Base-by-base conservation (phyloP, 257 asterid genomes). In the Nicotiana otophora region DNA sequence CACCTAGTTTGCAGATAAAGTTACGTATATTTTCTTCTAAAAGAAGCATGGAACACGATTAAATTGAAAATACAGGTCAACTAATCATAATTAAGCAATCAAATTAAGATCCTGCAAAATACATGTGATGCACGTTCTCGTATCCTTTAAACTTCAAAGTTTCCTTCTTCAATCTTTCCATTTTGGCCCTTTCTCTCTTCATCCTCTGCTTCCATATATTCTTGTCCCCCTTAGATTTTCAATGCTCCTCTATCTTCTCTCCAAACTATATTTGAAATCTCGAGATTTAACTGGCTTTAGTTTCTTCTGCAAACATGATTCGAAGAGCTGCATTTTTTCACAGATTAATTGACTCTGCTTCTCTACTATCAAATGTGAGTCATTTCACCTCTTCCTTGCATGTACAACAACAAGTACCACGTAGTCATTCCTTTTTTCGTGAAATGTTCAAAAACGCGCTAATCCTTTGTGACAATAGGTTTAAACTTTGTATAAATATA, bases 251-350 rank as follows among this genome's bases (percentile, higher is more conserved):
- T 39, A 39, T 51, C 57, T 14, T 53, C 17, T 53, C 4, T 53
- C 57, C 17, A 3, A 53, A 12, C 57, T 2, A 51, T 51, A 53
- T 53, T 3, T 53, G 5, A 53, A 53, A 53, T 53, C 15, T 53
- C 57, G 16, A 53, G 57, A 3, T 53, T 51, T 53, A 3, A 53
- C 5, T 53, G 57, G 57, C 6, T 53, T 42, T 42, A 42, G 7
- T 42, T 36, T 69, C 77, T 69, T 79, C 46, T 62, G 62, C 28
- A 80, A 72, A 80, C 30, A 80, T 80, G 82, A 61, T 63, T 63
- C 75, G 4, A 26, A 48, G 82, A 39, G 75, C 36, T 28, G 28
- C 61, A 20, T 42, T 36, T 58, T 30, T 63, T 15, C 19, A 17
- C 42, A 64, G 26, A 20, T 61, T 36, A 51, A 5, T 80, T 62